Conservation (phyloP, 345 rosid species). For the Anastatica hierochuntica region DNA sequence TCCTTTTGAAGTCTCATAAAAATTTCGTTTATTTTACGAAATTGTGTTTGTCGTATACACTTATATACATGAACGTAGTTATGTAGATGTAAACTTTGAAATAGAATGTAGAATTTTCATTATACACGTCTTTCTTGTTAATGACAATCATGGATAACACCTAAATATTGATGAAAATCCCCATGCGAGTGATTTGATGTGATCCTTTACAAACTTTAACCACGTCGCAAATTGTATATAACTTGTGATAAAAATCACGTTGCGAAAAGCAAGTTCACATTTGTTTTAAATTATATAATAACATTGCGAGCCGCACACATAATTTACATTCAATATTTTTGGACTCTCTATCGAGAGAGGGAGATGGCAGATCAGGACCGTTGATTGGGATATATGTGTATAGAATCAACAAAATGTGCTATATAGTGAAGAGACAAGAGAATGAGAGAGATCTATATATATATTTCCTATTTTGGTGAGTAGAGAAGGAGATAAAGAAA, state of each 20-base stretch:
- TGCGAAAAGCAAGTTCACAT: neutral
- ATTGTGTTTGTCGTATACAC: constrained; percentile 1
- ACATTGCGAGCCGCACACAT: constrained; percentile 15
- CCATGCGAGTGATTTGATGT: constrained; percentile 19
- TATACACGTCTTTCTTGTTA: constrained; percentile 22
- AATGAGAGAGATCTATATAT: constrained; percentile 6
- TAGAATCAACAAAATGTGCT: constrained; percentile 20
- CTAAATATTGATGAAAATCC: constrained; percentile 13
- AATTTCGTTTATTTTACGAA: constrained; percentile 10
- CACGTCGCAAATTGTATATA: constrained; percentile 6
- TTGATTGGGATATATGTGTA: constrained; percentile 2
- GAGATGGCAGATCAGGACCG: constrained; percentile 16
- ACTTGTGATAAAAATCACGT: neutral
- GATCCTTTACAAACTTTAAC: neutral
- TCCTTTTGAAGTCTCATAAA: constrained; percentile 9
- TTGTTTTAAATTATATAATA: neutral
- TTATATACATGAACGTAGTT: neutral
- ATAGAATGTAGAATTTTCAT: neutral
- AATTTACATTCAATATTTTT: constrained; percentile 5
- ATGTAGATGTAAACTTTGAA: constrained; percentile 1
- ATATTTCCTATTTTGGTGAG: constrained; percentile 12
- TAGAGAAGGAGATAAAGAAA: constrained; percentile 21
- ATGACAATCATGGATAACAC: constrained; percentile 22
- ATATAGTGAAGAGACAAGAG: constrained; percentile 18
- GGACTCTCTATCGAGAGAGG: constrained; percentile 3